Evolutionary conservation across 1,139 yeast genomes (phyloP), one percentile per base, ranked within the genome.

Genomic region (Kodamaea anthophila): DNA sequence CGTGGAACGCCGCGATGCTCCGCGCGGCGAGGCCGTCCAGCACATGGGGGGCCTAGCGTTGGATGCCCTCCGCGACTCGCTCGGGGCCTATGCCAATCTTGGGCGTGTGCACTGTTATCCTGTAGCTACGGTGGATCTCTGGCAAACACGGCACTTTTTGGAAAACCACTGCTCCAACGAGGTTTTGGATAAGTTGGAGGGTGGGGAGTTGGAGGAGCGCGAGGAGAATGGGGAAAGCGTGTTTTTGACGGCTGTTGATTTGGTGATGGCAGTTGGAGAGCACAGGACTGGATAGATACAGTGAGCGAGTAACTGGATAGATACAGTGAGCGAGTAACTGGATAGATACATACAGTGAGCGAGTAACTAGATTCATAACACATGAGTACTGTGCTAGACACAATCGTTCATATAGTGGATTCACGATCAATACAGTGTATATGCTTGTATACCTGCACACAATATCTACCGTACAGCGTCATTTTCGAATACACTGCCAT

Each of bases 21-120:
- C 8, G 9, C 15, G 11, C 7, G 24, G 26, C 23, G n/a, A 25
- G 18, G 51, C 58, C 0, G 63, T 58, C 2, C 49, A 51, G 28
- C 65, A 59, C 38, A 58, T 56, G 60, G 62, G 62, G 4, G 64
- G 64, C 2, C 46, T 60, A 27, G 55, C 51, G 26, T 42, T 48
- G 12, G 46, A 44, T 6, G 39, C 46, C 2, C 42, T 59, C 30
- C 43, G 41, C 13, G 34, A 42, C 7, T 54, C 60, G 2, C 40
- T 60, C 22, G 35, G 39, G 2, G 36, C 44, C 12, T 28, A 40
- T 21, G 44, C 58, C 1, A 54, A 55, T 0, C 46, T 60, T 23
- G 31, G 19, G 5, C 39, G 53, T 15, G 58, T 55, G 2, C 36
- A 46, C 6, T 46, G 50, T 24, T 53, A 50, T 6, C 38, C 51